Base-by-base conservation (phyloP, 1,139 yeast genomes). In the Nakaseomyces sp. region DNA sequence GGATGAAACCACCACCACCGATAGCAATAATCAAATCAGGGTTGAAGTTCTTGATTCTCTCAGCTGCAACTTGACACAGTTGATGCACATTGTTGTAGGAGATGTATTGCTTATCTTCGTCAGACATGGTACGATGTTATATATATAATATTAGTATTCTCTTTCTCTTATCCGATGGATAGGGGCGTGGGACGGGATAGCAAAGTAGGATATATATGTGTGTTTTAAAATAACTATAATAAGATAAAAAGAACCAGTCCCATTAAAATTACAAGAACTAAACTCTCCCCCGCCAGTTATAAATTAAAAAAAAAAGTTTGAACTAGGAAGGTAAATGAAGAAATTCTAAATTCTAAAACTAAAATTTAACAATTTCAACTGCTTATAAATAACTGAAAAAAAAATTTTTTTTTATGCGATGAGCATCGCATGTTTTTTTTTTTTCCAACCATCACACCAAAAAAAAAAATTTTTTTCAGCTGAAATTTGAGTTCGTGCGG, bases 1-100 rank as follows among this genome's bases (percentile, higher is more conserved):
- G 83, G 47, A 78, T 78, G 57, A 77, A 77, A 12, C 84, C 84
- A 57, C 84, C 84, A 49, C 83, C 84, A 43, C 84, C 83, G 50
- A 78, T 78, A 47, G 81, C 81, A 46, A 78, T 74, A 55, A 78
- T 77, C 49, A 76, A 66, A 56, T 77, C 82, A 19, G 79, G 74
- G 41, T 74, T 67, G 53, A 71, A 67, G 22, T 65, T 64, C 50
- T 69, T 69, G 51, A 71, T 69, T 50, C 68, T 68, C 29, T 61
- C 68, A 3, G 81, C 78, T 2, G 77, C 70, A 52, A 72, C 70
- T 54, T 76, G 76, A 58, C 83, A 78, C 45, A 78, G 62, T 61
- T 77, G 75, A 61, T 78, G 84, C 36, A 78, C 74, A 55, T 73
- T 71, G 61, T 78, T 77, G 64, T 78, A 78, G 9, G 83, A 77